Evolutionary conservation across 441 rosid species (phyloP), one percentile per base, ranked within the genome.

Genomic region (Eutrema salsugineum): DNA sequence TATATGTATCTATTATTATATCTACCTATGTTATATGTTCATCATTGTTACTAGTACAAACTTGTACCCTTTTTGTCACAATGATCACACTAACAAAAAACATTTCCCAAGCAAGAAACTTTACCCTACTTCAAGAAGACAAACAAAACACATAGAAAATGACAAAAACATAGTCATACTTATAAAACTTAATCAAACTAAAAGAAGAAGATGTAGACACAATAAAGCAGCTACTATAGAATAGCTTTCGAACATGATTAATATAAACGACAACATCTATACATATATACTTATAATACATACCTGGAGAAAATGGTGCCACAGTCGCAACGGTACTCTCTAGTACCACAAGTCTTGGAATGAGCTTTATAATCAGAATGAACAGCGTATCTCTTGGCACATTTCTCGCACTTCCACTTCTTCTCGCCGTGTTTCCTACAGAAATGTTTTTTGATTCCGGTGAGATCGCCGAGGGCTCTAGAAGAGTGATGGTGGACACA

Each of bases 301-400:
- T 33, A 90, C 97, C 97, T 80, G 5, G 94, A 91, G 79, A 94
- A 94, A 11, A 88, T 55, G 75, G 95, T 91, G 32, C 98, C 98
- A 65, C 98, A 94, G 67, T 91, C 96, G 27, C 98, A 94, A 80
- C 86, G 84, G 76, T 94, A 94, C 78, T 94, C 98, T 71, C 92
- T 85, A 20, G 95, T 94, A 71, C 98, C 98, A 69, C 98, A 94
- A 48, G 98, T 87, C 75, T 94, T 91, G 1, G 93, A 83, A 81
- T 93, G 98, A 4, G 98, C 98, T 80, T 93, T 93, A 85, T 96
- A 93, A 77, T 93, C 97, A 5, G 98, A 93, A 74, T 84, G 91
- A 32, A 93, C 98, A 39, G 97, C 97, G 30, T 93, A 94, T 69
- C 88, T 61, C 84, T 94, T 94, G 1, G 91, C 84, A 75, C 98